Base-by-base conservation (phyloP, 169 alveolate genomes). In the Theileria annulata region DNA sequence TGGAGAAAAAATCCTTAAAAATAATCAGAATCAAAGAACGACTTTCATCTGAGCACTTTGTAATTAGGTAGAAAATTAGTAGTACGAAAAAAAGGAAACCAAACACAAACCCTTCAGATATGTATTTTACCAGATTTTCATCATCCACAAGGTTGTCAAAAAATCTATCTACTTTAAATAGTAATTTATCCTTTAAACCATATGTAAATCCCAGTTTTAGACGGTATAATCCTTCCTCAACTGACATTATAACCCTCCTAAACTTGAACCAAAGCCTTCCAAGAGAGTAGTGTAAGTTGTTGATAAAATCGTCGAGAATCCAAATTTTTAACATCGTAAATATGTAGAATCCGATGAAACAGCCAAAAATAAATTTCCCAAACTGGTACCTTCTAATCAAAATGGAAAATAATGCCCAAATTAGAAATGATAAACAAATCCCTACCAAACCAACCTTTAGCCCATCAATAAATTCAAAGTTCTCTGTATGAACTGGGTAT, bases 1-100 rank as follows among this genome's bases (percentile, higher is more conserved):
- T 62, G 71, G 37, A 62, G 19, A 62, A 21, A 37, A 62, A 62
- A 37, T 62, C 71, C 71, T 62, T 62, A 21, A 62, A 62, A 37
- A 62, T 62, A 37, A 62, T 28, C 71, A 62, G 25, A 3, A 62
- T 30, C 71, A 62, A 47, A 15, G 71, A 62, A 15, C 71, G 25
- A 21, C 71, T 62, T 31, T 62, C 71, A 15, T 62, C 31, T 37
- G 71, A 2, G 33, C 71, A 62, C 71, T 62, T 62, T 30, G 71
- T 62, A 37, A 62, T 62, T 5, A 62, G 25, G 19, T 5, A 62
- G 71, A 62, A 62, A 15, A 62, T 62, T 31, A 62, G 37, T n/a
- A 62, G 33, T 37, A 62, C 71, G 51, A 62, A 21, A 15, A 62
- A 31, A 21, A 62, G 71, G 48, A 62, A 62, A 31, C 33, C 19